phyloP scores from a whole-genome alignment of 2,329 filamentous ascomycete species.

The Fusarium euwallaceae region DNA sequence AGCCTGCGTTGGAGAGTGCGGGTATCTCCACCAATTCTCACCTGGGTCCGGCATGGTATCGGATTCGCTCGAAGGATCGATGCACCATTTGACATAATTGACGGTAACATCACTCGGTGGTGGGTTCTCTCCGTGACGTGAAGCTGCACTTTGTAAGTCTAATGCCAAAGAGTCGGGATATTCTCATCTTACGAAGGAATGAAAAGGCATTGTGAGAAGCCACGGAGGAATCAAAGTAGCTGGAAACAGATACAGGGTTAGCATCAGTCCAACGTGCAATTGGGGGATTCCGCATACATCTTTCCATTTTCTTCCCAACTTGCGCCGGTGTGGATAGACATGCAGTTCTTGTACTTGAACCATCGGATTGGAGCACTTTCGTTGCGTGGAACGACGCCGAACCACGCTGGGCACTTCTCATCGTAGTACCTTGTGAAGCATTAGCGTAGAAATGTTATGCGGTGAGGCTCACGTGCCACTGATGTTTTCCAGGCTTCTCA shows the following conservation, averaged over 20 bases:
- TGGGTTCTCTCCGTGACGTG: neutral
- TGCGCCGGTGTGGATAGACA: neutral
- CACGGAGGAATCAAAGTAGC: neutral
- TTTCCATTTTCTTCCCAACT: neutral
- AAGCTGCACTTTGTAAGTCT: neutral
- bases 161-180: neutral
- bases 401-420: neutral
- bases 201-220: conserved; percentile 1
- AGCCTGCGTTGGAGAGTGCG: neutral
- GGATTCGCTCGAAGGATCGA: neutral
- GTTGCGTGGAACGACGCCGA: neutral
- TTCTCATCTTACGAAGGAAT: neutral
- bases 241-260: neutral
- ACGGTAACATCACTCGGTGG: neutral
- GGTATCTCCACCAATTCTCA: neutral
- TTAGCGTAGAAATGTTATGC: neutral
- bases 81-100: conserved; percentile 3
- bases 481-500: neutral
- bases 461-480: neutral
- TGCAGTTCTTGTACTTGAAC: conserved; percentile 6
- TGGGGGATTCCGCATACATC: neutral
- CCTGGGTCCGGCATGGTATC: neutral
- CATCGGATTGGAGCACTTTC: neutral
- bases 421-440: neutral
- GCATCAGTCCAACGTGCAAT: no score